Conservation (phyloP, 129 eudicot genomes). For the Flaveria ramosissima region DNA sequence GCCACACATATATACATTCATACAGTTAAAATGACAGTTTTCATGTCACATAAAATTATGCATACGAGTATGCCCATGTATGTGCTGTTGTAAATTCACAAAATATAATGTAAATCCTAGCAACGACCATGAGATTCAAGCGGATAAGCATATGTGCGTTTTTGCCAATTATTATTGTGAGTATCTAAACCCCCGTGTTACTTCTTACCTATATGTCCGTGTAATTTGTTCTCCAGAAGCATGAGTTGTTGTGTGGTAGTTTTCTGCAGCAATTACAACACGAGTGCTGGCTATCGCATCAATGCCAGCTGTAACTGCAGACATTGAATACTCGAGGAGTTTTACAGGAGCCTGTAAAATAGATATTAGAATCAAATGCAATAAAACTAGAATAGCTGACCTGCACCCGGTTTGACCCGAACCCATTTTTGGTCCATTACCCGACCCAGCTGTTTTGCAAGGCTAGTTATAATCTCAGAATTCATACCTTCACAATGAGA, state of each 20-base stretch:
- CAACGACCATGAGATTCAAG: background rate
- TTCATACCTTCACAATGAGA: constrained; percentile 76
- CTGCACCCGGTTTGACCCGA: too few relatives aligned
- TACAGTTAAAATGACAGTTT: background rate
- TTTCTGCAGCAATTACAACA: constrained; percentile 63
- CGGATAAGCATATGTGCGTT: background rate
- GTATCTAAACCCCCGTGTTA: background rate
- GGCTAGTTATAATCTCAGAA: background rate
- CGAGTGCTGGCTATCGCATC: constrained; percentile 89
- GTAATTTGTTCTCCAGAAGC: constrained; percentile 52
- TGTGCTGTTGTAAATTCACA: too few relatives aligned
- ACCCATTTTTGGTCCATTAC: too few relatives aligned
- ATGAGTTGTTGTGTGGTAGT: constrained; percentile 51
- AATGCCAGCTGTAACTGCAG: constrained; percentile 86
- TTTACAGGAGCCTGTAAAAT: constrained; percentile 68
- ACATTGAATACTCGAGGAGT: constrained; percentile 81
- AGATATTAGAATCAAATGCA: background rate
- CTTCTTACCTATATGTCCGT: constrained; percentile 67
- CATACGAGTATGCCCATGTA: too few relatives aligned
- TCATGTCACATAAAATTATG: too few relatives aligned
- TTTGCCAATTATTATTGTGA: background rate
- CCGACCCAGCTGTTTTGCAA: too few relatives aligned
- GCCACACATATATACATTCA: constrained; percentile 25
- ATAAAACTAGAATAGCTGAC: background rate
- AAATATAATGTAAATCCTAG: background rate